Evolutionary conservation across 306 rosid species (phyloP), one percentile per base, ranked within the genome.

Genomic region (Crotalaria pallida): DNA sequence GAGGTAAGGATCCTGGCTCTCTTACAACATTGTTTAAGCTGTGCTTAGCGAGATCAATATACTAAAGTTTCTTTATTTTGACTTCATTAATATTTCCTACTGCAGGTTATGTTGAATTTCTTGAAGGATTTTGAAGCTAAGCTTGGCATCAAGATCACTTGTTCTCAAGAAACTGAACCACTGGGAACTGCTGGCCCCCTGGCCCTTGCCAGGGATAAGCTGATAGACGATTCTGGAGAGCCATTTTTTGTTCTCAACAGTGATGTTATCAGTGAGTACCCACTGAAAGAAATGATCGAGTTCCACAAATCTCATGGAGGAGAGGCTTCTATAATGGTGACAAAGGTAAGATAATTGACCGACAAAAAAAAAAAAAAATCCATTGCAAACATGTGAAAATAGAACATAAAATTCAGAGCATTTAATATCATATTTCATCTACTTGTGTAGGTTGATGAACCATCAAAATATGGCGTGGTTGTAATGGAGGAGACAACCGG

Each of bases 131-230:
- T 86, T 72, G 99, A 95, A 79, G 44, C 88, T 66, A 95, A 95
- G 73, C 90, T 95, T 5, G 96, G 84, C 27, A 91, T 95, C 81
- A 95, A 86, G 89, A 95, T 95, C 83, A 91, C 97, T 7, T 95
- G 99, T 81, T 95, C 99, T 4, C 99, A 91, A 80, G 99, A 95
- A 89, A 95, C 99, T 4, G 99, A 95, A 61, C 99, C 99, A 58
- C 81, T 95, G 3, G 99, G 99, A 58, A 95, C 99, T 61, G 99
- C 97, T 33, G 97, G 99, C 45, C 97, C 99, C 63, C 84, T 95
- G 73, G 99, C 99, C 58, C 99, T 95, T 81, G 99, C 99, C 21
- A 88, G 99, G 81, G 97, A 89, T 80, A 91, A 95, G 82, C 92
- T 95, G 73, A 58, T 86, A 31, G 97, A 95, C 57, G 73, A 70